Base-by-base conservation (phyloP, 768 basidiomycete species). In the Rhizopogon sp. region DNA sequence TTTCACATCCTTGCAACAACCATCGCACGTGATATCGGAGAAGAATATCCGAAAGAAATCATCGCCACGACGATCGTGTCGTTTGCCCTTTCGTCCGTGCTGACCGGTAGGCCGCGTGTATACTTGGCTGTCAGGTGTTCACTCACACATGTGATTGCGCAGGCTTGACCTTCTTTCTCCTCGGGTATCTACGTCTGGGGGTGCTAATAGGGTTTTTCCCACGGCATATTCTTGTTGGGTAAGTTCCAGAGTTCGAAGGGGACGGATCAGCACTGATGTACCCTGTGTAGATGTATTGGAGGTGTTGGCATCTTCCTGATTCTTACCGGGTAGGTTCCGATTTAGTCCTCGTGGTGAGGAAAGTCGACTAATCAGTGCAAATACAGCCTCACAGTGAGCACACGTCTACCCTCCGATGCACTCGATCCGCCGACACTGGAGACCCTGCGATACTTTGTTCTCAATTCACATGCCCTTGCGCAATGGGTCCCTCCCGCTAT, bases 251-350 rank as follows among this genome's bases (percentile, higher is more conserved):
- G 17, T 41, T 25, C 16, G 11, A 39, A 6, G 43, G 46, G 51
- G 33, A 25, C 25, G 25, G 25, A 13, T 41, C 39, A 14, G n/a
- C 43, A 11, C 45, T 54, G 50, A 43, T 22, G 17, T 1, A 35
- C 5, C 28, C n/a, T 31, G 3, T 22, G 11, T 52, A 85, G 84
- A 13, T 89, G 88, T 63, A 98, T 98, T 40, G 95, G 95, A 9
- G 95, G 96, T n/a, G 92, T 98, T 33, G 96, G 96, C 14, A 83
- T 87, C 8, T 99, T 98, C 70, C 76, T 99, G 44, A 82, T 98
- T 41, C 77, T 88, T 62, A 98, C 95, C 0, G 94, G 93, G 88
- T 90, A 60, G 54, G 79, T 63, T n/a, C 59, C 39, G 9, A 53
- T 31, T 39, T 35, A 45, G 35, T 44, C 25, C 20, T 41, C 25